phyloP scores from a whole-genome alignment of 2,329 filamentous ascomycete genomes.

The Blastomyces gilchristii region DNA sequence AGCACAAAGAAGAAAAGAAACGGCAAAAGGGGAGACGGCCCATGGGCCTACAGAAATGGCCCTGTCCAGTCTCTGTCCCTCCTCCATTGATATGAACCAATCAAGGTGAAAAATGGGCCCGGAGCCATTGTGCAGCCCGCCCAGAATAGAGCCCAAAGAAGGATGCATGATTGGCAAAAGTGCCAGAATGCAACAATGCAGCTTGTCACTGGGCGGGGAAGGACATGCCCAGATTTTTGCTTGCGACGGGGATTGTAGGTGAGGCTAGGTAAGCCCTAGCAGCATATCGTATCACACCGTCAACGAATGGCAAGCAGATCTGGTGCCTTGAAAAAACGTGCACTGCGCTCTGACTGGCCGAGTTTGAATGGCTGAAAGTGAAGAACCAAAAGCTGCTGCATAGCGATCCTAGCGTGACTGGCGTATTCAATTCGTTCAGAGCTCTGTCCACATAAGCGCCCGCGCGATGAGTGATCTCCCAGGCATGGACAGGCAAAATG shows the following conservation, averaged over 20 bases:
- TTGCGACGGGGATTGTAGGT: neutral
- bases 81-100: conserved; percentile 3
- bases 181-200: neutral
- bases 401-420: neutral
- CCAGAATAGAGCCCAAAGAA: neutral
- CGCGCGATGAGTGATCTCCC: neutral
- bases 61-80: neutral
- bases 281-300: neutral
- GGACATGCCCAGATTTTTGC: neutral
- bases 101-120: neutral
- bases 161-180: neutral
- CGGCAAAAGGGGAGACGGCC: neutral
- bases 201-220: conserved; percentile 3
- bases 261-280: neutral
- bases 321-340: conserved; percentile 2
- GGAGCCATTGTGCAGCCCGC: neutral
- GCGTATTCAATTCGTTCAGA: neutral
- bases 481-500: neutral
- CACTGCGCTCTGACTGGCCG: neutral
- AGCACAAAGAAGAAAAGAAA: neutral
- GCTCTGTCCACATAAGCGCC: conserved; percentile 2
- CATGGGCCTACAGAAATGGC: neutral
- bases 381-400: neutral
- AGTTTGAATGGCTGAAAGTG: neutral
- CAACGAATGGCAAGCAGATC: neutral